Conservation (phyloP, 192 early-diverging fungal genomes). For the Backusella australiensis region DNA sequence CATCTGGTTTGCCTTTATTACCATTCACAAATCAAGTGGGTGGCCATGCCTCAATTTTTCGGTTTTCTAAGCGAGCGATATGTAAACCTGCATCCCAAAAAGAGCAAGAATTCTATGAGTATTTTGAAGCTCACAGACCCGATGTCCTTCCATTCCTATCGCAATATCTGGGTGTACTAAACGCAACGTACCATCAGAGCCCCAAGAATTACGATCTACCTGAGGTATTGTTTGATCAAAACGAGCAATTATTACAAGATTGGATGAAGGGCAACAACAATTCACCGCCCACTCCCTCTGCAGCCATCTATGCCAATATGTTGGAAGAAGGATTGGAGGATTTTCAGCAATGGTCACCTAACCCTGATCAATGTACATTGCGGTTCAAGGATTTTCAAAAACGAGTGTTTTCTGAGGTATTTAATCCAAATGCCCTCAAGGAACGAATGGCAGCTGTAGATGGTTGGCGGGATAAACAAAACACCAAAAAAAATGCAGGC, state of each 20-base stretch:
- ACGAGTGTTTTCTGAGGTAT: constrained; percentile 86
- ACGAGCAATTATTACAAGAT: constrained; percentile 79
- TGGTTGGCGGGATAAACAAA: constrained; percentile 13
- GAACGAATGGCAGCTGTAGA: constrained; percentile 64
- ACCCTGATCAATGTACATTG: constrained; percentile 3
- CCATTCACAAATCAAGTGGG: constrained; percentile 89
- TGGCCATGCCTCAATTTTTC: constrained; percentile 92
- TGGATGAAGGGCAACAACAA: constrained; percentile 33
- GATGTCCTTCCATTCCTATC: constrained; percentile 87
- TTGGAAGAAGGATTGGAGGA: not conserved
- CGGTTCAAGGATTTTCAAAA: constrained; percentile 52
- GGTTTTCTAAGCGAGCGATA: constrained; percentile 95
- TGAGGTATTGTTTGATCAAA: constrained; percentile 86
- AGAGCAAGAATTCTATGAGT: constrained; percentile 92
- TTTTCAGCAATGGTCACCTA: constrained; percentile 14
- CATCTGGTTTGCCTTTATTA: constrained; percentile 59
- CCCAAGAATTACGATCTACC: constrained; percentile 44
- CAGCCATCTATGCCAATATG: not conserved
- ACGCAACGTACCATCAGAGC: constrained; percentile 69
- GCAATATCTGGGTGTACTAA: constrained; percentile 90
- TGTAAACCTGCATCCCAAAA: constrained; percentile 91
- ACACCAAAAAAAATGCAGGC: not conserved
- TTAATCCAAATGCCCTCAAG: constrained; percentile 80
- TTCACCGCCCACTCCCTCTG: not conserved
- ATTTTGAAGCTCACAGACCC: constrained; percentile 69